Evolutionary conservation across 805 yeast species (phyloP), one percentile per base, ranked within the genome.

Genomic region (Debaryomyces prosopidis): DNA sequence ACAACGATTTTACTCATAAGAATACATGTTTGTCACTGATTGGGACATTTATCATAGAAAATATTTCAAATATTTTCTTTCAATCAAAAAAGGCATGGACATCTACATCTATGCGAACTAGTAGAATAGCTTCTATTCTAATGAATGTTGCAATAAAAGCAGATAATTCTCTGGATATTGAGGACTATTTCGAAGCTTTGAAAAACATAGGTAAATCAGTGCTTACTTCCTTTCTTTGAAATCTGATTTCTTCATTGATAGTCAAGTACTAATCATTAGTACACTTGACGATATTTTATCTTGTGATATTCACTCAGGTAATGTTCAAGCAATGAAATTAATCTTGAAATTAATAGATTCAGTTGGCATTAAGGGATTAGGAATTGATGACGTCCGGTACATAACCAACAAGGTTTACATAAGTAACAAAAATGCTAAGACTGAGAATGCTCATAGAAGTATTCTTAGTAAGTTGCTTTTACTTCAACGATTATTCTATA

Each of bases 251-350:
- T 68, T 82, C 42, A 66, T 80, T 33, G 72, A 77, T 23, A 91
- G 84, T 58, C 94, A 87, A 62, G 66, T 80, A n/a, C 63, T 79
- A 28, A 62, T 87, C 20, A 59, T 87, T 47, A 87, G 84, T 44
- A 75, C 77, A 17, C 66, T 83, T 46, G 88, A 84, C 54, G 63
- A 79, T 20, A 79, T 83, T 58, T 55, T 82, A 33, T 62, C 75
- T 3, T 66, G 82, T 40, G 65, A 69, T 47, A 57, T 58, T 0
- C 58, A 72, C 18, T 64, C 75, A 43, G 66, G 68, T 36, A 75
- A 68, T 39, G 52, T 54, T 3, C 71, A 66, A 10, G 56, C 80
- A 20, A 65, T 80, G 43, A 60, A 62, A 4, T 68, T 72, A 45
- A 69, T 77, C 9, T 62, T 73, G 31, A 59, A 58, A 4, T 75